phyloP scores from a whole-genome alignment of 257 asterid species.

The Solanum peruvianum region DNA sequence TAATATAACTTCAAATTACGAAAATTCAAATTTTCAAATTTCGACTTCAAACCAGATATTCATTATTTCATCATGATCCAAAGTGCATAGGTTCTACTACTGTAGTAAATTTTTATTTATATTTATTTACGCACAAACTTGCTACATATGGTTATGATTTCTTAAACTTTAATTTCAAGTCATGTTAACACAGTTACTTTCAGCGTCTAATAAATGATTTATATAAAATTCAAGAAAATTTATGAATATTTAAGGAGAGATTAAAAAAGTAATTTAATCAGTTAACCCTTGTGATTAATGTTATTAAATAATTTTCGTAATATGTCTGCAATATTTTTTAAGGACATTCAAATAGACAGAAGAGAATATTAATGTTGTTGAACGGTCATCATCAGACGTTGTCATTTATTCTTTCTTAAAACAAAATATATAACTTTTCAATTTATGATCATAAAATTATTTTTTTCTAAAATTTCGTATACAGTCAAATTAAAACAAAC shows the following conservation, averaged over 20 bases:
- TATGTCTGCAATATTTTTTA: neutral
- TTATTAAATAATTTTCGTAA: neutral
- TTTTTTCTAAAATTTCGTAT: neutral
- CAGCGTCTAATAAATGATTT: neutral
- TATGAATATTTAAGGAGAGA: neutral
- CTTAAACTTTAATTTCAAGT: neutral
- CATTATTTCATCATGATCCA: neutral
- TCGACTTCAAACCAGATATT: neutral
- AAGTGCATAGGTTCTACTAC: neutral
- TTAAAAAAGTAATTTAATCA: neutral
- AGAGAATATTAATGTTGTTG: neutral
- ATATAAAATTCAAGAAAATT: neutral
- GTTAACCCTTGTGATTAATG: neutral
- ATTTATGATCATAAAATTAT: neutral
- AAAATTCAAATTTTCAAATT: neutral
- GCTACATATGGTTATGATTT: neutral
- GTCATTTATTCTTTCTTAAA: neutral
- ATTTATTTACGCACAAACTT: neutral
- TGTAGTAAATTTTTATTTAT: neutral
- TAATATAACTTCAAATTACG: too few species aligned
- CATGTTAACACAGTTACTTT: neutral
- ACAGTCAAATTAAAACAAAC: neutral
- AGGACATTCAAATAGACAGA: neutral
- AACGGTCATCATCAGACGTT: neutral
- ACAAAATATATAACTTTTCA: neutral